Conservation (phyloP, 495 filamentous ascomycete species). For the Penicillium lividum region DNA sequence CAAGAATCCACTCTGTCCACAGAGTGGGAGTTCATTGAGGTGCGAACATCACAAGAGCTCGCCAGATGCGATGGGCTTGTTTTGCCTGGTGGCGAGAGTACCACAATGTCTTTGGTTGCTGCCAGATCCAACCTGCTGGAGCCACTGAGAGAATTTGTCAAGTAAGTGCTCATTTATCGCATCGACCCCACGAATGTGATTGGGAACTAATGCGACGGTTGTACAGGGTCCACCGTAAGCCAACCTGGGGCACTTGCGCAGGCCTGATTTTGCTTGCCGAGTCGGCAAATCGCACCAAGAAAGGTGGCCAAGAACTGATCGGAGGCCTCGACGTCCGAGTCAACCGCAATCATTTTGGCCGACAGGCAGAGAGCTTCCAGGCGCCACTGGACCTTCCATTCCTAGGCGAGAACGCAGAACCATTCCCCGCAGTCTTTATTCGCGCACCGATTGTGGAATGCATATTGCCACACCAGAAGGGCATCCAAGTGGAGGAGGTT, state of each 20-base stretch:
- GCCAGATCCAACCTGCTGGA: slow-evolving; percentile 77
- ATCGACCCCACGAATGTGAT: neutral
- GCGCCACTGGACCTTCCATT: slow-evolving; percentile 75
- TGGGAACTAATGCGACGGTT: slow-evolving; percentile 25
- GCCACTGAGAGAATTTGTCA: slow-evolving; percentile 88
- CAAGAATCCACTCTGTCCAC: slow-evolving; percentile 22
- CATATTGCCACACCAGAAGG: slow-evolving; percentile 60
- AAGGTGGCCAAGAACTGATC: slow-evolving; percentile 89
- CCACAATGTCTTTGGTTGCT: slow-evolving; percentile 88
- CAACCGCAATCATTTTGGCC: slow-evolving; percentile 92
- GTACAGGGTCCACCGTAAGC: slow-evolving; percentile 59
- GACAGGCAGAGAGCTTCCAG: slow-evolving; percentile 92
- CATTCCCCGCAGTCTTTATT: slow-evolving; percentile 89
- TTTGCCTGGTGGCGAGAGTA: slow-evolving; percentile 93
- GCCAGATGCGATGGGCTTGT: slow-evolving; percentile 77
- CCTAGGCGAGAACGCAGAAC: slow-evolving; percentile 48
- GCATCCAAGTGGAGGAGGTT: slow-evolving; percentile 52
- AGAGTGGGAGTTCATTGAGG: slow-evolving; percentile 69
- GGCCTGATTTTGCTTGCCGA: slow-evolving; percentile 91
- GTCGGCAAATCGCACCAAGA: slow-evolving; percentile 82
- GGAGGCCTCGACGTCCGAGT: slow-evolving; percentile 90
- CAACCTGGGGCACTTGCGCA: slow-evolving; percentile 95
- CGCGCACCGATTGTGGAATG: slow-evolving; percentile 91
- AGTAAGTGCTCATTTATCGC: slow-evolving; percentile 55
- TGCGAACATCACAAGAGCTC: slow-evolving; percentile 75